Base-by-base conservation (phyloP, 2,329 filamentous ascomycete genomes). In the Chaetomiaceae sp. region DNA sequence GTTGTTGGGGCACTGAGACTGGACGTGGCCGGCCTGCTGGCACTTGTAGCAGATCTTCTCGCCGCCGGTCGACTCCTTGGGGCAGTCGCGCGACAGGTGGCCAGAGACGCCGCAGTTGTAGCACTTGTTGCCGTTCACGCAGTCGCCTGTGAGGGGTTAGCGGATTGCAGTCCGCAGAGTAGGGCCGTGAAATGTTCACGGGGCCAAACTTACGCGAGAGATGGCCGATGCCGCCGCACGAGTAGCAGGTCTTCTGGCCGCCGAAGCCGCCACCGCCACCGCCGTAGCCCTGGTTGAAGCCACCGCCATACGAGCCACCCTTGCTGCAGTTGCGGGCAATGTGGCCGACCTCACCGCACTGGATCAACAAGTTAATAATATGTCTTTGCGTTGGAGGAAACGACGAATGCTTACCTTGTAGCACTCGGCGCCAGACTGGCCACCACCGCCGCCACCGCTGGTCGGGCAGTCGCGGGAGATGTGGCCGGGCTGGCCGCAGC, bases 21-120 rank as follows among this genome's bases (percentile, higher is more conserved):
- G 92, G 69, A 97, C 86, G 75, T 96, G 92, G 63, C 92, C 91
- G 61, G 78, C 68, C 72, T 84, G 80, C 73, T 85, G 81, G 79
- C 82, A 97, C 80, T 95, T 95, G 83, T 99, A 99, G 86, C 93
- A 99, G 69, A 96, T 90, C 71, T 95, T 92, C 81, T 97, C 92
- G 66, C 85, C 82, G 66, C 85, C 82, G 61, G 84, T 82, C 54
- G 88, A 87, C 75, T 96, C 92, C 69, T 92, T 91, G 64, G 91
- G 87, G 81, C 93, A 99, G 73, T 99, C 93, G 60, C 92, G 87
- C 60, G 88, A 95, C 70, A 96, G 83, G 74, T 97, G 92, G 57
- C 93, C 92, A 63, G 92, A 87, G 77, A 96, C 90, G 66, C 82
- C 82, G 63, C 93, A 97, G 83, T 96, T 96, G 85, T 97, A 99